A percentile compares a stretch with the other conserved stretches of the same genome.
These are phyloP conservation scores for Claviceps sp. DNA, from an alignment of 2,329 filamentous ascomycete genomes.

Conservation along the genomic window DNA sequence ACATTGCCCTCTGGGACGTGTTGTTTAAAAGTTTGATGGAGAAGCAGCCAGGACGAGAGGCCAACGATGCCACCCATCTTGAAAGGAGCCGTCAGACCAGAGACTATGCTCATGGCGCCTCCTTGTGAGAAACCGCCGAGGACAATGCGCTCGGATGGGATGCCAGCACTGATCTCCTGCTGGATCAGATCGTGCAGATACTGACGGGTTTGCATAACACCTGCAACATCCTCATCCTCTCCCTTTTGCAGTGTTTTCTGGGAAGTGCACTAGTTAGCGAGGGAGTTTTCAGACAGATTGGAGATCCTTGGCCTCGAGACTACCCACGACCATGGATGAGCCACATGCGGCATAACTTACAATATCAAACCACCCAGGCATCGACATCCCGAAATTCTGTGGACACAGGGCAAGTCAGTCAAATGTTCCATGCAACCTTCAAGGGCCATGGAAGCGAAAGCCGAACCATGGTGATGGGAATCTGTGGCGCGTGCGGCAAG, in stretches of 20 bases:
- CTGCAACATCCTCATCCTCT: slow-evolving; percentile 49
- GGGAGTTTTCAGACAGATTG: neutral
- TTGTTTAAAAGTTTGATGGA: slow-evolving; percentile 33
- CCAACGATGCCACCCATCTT: slow-evolving; percentile 77
- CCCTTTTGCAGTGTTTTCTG: slow-evolving; percentile 21
- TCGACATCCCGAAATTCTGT: slow-evolving; percentile 60
- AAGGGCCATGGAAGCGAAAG: neutral
- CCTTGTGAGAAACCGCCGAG: slow-evolving; percentile 76
- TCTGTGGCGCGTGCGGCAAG: slow-evolving; percentile 77
- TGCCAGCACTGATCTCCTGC: slow-evolving; percentile 64
- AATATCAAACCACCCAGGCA: slow-evolving; percentile 86
- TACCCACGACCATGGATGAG: neutral
- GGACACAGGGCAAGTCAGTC: neutral
- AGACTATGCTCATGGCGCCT: slow-evolving; percentile 69
- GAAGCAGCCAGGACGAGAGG: slow-evolving; percentile 67
- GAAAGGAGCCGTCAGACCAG: slow-evolving; percentile 55
- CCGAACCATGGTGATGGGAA: slow-evolving; percentile 59
- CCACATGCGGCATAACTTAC: slow-evolving; percentile 24
- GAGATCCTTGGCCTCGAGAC: neutral
- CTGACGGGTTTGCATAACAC: slow-evolving; percentile 44
- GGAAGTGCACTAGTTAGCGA: neutral
- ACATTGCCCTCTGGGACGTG: slow-evolving; percentile 24
- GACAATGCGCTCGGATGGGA: slow-evolving; percentile 68
- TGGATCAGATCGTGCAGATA: slow-evolving; percentile 70
- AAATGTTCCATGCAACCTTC: neutral